Evolutionary conservation across 1,139 yeast species (phyloP), one percentile per base, ranked within the genome.

Genomic region (Candida dubliniensis): DNA sequence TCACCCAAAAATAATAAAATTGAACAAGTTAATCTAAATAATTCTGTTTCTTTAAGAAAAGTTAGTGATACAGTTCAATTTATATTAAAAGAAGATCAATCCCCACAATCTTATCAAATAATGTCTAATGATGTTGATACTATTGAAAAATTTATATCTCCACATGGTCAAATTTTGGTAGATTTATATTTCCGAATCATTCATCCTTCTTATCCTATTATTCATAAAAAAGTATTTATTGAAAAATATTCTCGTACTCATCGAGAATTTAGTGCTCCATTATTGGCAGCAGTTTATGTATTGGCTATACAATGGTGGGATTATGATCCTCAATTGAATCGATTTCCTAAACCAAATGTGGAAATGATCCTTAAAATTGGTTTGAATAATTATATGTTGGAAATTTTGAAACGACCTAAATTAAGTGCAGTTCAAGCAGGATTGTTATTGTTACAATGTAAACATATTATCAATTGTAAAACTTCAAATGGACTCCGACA

Each of bases 271-370:
- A 81, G 88, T 45, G 90, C 93, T 0, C 90, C 93, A 0, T 63
- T 86, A 41, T 64, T 86, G 37, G 91, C 93, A 1, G 84, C 90
- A 0, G 89, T 86, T 1, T 86, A 86, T 56, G 81, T 83, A 2
- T 64, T 86, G 43, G 89, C 93, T 0, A 76, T 83, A 34, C 89
- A 84, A 60, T 85, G 91, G 88, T 85, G 93, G 93, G 90, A 85
- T 53, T 82, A 82, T 54, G 93, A 85, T 55, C 86, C 90, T 2
- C 81, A 76, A 45, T 65, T 85, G 43, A 82, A 82, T 40, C 66
- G 77, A 43, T 79, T 75, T 45, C 81, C 86, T 0, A 84, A 84
- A 54, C 93, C 93, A 0, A 81, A 83, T 57, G 80, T 79, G 15
- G 77, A 74, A 8, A 50, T 62, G 44, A 70, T 74, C 26, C 57